Base-by-base conservation (phyloP, 2,329 filamentous ascomycete species). In the Alternaria sp. region DNA sequence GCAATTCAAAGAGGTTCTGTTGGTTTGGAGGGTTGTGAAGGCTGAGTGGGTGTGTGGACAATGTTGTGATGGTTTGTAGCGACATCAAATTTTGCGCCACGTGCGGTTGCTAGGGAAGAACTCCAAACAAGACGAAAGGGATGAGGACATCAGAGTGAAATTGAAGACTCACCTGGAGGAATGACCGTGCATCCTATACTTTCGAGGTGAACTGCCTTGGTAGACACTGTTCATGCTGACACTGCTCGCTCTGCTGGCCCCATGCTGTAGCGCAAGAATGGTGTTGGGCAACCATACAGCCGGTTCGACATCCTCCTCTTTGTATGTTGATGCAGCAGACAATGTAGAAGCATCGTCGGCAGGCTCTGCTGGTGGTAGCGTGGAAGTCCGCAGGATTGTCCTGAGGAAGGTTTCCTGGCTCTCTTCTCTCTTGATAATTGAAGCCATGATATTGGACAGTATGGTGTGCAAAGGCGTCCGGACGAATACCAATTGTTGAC, bases 41-140 rank as follows among this genome's bases (percentile, higher is more conserved):
- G 9, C 20, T 44, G 30, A 58, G 39, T 36, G 46, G 38, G n/a
- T 48, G 61, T 48, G 34, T 56, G 52, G 14, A 41, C 38, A 36
- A 26, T 46, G 34, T 58, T 54, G 43, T 48, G 28, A 6, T 58
- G 43, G 32, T 51, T 49, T 11, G 55, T 57, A 51, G 49, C 46
- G 41, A 47, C 22, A 28, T 49, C 22, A 47, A 57, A 41, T 59
- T 51, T 46, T 39, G 11, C 43, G 30, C 44, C 51, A 41, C 30
- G 44, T 32, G 51, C 34, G 41, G 61, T 63, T 64, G 64, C 61
- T 30, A 62, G 42, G 58, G 58, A 48, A 42, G 51, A 61, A n/a
- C 14, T 52, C 38, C 56, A 54, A 46, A 57, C 47, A 57, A 63
- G 61, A 66, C 30, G 63, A 57, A 63, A 63, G 53, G 47, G 7